These are phyloP conservation scores for Cicer pinnatifidum DNA, from an alignment of 306 rosid genomes.

Conservation along the genomic window DNA sequence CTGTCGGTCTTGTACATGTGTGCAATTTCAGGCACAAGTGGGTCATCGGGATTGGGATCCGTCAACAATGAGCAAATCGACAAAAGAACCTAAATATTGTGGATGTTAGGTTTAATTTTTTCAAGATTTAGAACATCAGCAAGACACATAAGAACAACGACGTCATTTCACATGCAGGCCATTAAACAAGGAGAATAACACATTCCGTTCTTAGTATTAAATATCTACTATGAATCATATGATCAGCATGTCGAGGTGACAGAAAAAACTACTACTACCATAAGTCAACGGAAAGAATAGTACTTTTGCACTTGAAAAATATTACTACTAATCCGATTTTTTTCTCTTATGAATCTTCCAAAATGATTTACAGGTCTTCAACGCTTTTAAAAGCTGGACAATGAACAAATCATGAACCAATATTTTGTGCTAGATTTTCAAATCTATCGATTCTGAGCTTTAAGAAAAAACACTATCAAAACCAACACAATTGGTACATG, in stretches of 20 bases:
- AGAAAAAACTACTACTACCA: no score
- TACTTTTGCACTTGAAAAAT: not conserved
- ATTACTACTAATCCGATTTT: not conserved
- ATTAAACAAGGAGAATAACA: not conserved
- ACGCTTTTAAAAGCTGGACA: not conserved
- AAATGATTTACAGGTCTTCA: not conserved
- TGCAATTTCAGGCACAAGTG: constrained; percentile 87
- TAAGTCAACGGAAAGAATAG: not conserved
- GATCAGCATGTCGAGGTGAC: constrained; percentile 12
- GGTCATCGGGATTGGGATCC: constrained; percentile 90
- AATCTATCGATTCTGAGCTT: not conserved
- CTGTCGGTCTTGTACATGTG: constrained; percentile 92
- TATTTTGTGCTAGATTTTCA: not conserved
- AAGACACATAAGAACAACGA: not conserved
- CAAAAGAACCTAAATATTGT: constrained; percentile 65
- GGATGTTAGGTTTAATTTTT: constrained; percentile 24
- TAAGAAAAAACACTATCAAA: not conserved
- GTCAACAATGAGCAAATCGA: constrained; percentile 88
- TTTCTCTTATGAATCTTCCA: not conserved
- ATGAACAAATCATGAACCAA: not conserved
- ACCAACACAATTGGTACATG: not conserved
- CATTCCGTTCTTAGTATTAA: not conserved
- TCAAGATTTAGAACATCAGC: constrained; percentile 1
- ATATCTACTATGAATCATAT: not conserved
- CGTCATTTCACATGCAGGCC: constrained; percentile 14